These are phyloP conservation scores for Bipolaris gigantea DNA, from an alignment of 2,329 filamentous ascomycete genomes.

Conservation along the genomic window DNA sequence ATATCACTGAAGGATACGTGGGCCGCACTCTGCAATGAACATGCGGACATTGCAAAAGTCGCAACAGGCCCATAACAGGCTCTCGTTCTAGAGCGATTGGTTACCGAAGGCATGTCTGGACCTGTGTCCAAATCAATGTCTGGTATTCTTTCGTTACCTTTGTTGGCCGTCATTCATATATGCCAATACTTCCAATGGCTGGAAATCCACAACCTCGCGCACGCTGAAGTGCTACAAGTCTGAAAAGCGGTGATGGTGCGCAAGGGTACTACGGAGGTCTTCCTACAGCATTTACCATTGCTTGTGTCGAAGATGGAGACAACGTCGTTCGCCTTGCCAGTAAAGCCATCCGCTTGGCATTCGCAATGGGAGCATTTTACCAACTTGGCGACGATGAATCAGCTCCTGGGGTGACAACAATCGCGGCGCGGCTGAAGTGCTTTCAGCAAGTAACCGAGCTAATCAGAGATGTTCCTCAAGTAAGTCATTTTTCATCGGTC, in stretches of 20 bases:
- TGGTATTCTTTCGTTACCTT: slow-evolving; percentile 18
- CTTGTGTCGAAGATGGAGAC: slow-evolving; percentile 18
- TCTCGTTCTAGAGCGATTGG: slow-evolving; percentile 15
- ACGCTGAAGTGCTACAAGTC: slow-evolving; percentile 12
- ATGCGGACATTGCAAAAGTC: slow-evolving; percentile 12
- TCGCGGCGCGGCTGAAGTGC: slow-evolving; percentile 21
- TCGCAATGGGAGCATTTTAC: slow-evolving; percentile 17
- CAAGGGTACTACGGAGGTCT: slow-evolving; percentile 21
- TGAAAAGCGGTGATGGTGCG: slow-evolving; percentile 15
- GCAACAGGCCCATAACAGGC: slow-evolving; percentile 9
- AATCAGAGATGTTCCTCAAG: slow-evolving; percentile 17
- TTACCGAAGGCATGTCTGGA: slow-evolving; percentile 15
- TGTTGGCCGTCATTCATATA: slow-evolving; percentile 24
- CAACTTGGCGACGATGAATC: slow-evolving; percentile 21
- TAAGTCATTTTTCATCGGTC: slow-evolving; percentile 9
- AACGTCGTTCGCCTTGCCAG: slow-evolving; percentile 15
- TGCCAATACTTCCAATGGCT: slow-evolving; percentile 29
- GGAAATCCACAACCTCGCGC: slow-evolving; percentile 11
- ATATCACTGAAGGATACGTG: slow-evolving; percentile 8
- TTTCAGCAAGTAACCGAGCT: slow-evolving; percentile 21
- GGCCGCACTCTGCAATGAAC: slow-evolving; percentile 5
- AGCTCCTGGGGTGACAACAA: slow-evolving; percentile 17
- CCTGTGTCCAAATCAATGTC: slow-evolving; percentile 19
- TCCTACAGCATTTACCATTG: slow-evolving; percentile 16
- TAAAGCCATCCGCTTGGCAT: slow-evolving; percentile 13